Conservation (phyloP, 2,329 filamentous ascomycete genomes). For the Parastagonospora nodorum region DNA sequence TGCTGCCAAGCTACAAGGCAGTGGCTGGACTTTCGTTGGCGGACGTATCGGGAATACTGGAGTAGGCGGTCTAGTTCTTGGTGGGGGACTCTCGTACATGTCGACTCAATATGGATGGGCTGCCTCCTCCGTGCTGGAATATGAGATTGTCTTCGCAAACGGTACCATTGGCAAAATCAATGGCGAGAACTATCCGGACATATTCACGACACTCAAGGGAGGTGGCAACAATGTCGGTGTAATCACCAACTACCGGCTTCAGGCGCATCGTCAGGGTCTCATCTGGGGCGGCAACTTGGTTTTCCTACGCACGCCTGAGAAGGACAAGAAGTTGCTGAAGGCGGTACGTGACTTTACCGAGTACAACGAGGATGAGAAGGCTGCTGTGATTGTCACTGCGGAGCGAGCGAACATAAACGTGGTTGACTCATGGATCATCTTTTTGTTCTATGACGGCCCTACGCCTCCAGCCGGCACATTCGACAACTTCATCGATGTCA, state of each 20-base stretch:
- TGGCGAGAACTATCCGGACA: slow-evolving; percentile 33
- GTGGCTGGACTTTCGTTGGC: slow-evolving; percentile 49
- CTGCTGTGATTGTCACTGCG: slow-evolving; percentile 38
- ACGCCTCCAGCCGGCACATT: slow-evolving; percentile 58
- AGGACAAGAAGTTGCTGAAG: slow-evolving; percentile 49
- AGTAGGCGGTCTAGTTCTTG: slow-evolving; percentile 54
- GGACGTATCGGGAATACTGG: slow-evolving; percentile 56
- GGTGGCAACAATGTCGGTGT: slow-evolving; percentile 49
- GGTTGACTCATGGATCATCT: slow-evolving; percentile 40
- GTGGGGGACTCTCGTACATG: slow-evolving; percentile 47
- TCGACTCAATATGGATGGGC: slow-evolving; percentile 53
- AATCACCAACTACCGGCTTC: slow-evolving; percentile 38
- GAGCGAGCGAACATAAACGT: slow-evolving; percentile 34
- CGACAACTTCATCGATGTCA: slow-evolving; percentile 59
- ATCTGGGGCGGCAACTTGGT: slow-evolving; percentile 57
- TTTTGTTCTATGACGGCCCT: slow-evolving; percentile 44
- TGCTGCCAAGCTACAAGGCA: slow-evolving; percentile 46
- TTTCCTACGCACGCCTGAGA: slow-evolving; percentile 45
- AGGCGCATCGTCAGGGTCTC: slow-evolving; percentile 27
- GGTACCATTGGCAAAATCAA: slow-evolving; percentile 42
- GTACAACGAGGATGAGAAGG: slow-evolving; percentile 52
- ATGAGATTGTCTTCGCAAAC: slow-evolving; percentile 55
- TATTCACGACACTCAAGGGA: slow-evolving; percentile 46
- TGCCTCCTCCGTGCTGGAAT: slow-evolving; percentile 49
- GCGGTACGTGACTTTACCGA: slow-evolving; percentile 62